phyloP scores from a whole-genome alignment of 2,329 filamentous ascomycete genomes.

The Didymella segeticola region DNA sequence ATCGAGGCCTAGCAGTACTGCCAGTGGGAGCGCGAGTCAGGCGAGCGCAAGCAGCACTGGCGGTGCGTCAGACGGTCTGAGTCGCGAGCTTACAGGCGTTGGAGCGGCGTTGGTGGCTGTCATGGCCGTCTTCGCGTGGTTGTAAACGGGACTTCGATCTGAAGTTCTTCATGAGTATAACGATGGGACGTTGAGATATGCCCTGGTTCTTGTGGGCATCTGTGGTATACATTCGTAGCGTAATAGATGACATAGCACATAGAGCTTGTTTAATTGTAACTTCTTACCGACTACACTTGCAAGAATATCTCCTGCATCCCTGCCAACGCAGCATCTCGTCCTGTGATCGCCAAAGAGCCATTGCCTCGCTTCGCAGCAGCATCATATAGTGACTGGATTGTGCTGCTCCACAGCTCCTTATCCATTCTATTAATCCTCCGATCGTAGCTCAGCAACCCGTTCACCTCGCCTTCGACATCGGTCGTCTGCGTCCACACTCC shows the following conservation, averaged over 20 bases:
- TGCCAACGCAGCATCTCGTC: not conserved
- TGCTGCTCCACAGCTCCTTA: conserved; percentile 63
- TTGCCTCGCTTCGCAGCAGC: conserved; percentile 45
- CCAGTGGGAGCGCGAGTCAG: conserved; percentile 2
- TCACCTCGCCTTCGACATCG: conserved; percentile 77
- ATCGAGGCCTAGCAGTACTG: conserved; percentile 8
- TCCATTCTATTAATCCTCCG: conserved; percentile 66
- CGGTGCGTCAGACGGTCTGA: conserved; percentile 27
- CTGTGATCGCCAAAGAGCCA: conserved; percentile 6
- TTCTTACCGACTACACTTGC: not conserved
- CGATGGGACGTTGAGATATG: conserved; percentile 2
- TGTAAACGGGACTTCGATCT: not conserved
- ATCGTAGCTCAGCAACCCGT: conserved; percentile 74
- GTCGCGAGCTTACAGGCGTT: conserved; percentile 30
- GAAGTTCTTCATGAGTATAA: not conserved
- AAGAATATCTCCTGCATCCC: conserved; percentile 7
- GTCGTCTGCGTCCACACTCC: conserved; percentile 77
- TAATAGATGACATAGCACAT: not conserved
- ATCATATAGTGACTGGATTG: conserved; percentile 67
- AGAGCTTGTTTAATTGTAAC: conserved; percentile 1
- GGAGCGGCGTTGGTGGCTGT: conserved; percentile 27
- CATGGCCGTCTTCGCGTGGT: conserved; percentile 34
- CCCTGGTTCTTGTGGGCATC: not conserved
- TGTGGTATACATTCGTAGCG: not conserved
- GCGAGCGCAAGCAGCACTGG: conserved; percentile 21